Base-by-base conservation (phyloP, 345 rosid species). In the Psidium guajava region DNA sequence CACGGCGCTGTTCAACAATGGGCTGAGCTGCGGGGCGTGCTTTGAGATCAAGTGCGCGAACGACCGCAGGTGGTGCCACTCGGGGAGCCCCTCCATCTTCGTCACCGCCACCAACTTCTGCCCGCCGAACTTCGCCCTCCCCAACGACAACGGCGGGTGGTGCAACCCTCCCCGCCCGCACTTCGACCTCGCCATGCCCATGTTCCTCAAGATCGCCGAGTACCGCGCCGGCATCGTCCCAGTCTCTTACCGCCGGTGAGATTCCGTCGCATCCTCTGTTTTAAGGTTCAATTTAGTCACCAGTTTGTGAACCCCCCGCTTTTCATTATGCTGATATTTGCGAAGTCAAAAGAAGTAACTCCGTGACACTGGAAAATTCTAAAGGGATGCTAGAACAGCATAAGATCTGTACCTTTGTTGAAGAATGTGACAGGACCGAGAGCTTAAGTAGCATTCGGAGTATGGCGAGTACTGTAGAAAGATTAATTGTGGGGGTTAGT, bases 161-260 rank as follows among this genome's bases (percentile, higher is more conserved):
- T 92, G 93, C 87, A 92, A 92, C 92, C 93, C 93, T 32, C 93
- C 93, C 59, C 91, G 91, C 51, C 85, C 92, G 5, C 92, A 92
- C 82, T 92, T 92, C 74, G 93, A 92, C 86, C 92, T 90, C 51
- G 91, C 93, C 59, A 92, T 92, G 93, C 93, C 93, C 51, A 88
- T 92, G 93, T 92, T 92, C 87, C 92, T 92, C 51, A 92, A 90
- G 87, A 89, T 92, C 73, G 93, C 93, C 6, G 89, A 92, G 84
- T 92, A 90, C 90, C 90, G 91, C 6, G 93, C 93, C n/a, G 92
- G 93, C 2, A 92, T 92, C 80, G 93, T 92, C 84, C 93, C 93
- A 11, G 90, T 90, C 55, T 47, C 89, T 4, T 91, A 83, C 85
- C 92, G 93, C 87, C 86, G 93, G 93, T 91, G 18, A 87, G 85